phyloP scores from a whole-genome alignment of 257 asterid genomes.

The Echium plantagineum region DNA sequence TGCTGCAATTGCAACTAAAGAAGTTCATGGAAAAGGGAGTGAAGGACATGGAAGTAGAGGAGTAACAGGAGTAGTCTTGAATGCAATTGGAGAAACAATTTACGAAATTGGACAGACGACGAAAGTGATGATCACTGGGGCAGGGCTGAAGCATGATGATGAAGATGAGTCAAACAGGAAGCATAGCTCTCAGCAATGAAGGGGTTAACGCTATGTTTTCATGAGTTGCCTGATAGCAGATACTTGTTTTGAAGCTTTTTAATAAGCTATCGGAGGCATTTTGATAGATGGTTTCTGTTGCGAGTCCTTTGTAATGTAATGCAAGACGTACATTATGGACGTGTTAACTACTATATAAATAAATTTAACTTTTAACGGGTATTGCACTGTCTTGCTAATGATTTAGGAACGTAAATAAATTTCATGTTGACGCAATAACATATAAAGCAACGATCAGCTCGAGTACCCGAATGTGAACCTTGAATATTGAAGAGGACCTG shows the following conservation, averaged over 20 bases:
- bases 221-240: background rate
- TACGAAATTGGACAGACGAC: constrained; percentile 74
- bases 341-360: too few species aligned
- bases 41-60: constrained; percentile 5
- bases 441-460: too few species aligned
- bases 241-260: background rate
- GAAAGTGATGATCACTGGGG: constrained; percentile 49
- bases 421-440: too few species aligned
- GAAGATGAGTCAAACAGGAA: background rate
- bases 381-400: too few species aligned
- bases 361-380: too few species aligned
- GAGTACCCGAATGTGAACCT: too few species aligned
- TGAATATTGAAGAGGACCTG: too few species aligned
- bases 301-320: background rate
- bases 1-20: background rate
- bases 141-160: constrained; percentile 1
- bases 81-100: constrained; percentile 80
- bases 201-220: too few species aligned
- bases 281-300: background rate
- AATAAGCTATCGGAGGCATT: background rate
- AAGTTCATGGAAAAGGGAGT: constrained; percentile 10
- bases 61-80: constrained; percentile 30
- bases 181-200: background rate
- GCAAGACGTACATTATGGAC: background rate
- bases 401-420: too few species aligned